phyloP scores from a whole-genome alignment of 2,329 filamentous ascomycete species.

The Cytospora schulzeri region DNA sequence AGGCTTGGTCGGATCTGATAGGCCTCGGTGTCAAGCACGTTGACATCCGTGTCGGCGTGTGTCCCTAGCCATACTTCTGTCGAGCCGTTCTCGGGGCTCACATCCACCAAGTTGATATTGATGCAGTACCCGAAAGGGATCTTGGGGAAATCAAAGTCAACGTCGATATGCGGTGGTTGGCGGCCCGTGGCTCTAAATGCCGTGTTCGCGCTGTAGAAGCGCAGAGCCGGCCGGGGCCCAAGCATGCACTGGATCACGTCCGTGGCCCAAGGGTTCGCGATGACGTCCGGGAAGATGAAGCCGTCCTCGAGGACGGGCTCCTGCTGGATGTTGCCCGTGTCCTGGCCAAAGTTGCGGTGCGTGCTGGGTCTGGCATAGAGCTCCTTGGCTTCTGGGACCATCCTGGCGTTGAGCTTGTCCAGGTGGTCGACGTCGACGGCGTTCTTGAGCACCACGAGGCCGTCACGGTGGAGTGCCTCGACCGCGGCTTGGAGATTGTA shows the following conservation, averaged over 20 bases:
- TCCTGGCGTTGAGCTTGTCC: constrained; percentile 38
- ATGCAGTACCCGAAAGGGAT: constrained; percentile 51
- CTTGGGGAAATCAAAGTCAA: constrained; percentile 48
- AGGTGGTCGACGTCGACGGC: constrained; percentile 40
- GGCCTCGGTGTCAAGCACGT: constrained; percentile 32
- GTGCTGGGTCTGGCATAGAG: constrained; percentile 29
- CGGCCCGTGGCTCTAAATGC: constrained; percentile 41
- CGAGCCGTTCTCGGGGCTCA: constrained; percentile 47
- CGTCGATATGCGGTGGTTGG: constrained; percentile 46
- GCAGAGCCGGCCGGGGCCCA: constrained; percentile 40
- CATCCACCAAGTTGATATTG: constrained; percentile 50
- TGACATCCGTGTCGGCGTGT: constrained; percentile 42
- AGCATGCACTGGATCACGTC: constrained; percentile 41
- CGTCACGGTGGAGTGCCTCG: constrained; percentile 41
- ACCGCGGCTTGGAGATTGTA: constrained; percentile 38
- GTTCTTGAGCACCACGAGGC: constrained; percentile 41
- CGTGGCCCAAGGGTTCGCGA: constrained; percentile 38
- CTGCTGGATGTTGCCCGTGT: constrained; percentile 30
- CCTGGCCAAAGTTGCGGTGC: constrained; percentile 26
- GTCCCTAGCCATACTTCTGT: constrained; percentile 55
- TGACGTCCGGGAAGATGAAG: constrained; percentile 30
- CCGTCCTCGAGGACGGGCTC: constrained; percentile 29
- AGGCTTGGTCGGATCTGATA: constrained; percentile 37
- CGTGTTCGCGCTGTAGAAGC: constrained; percentile 44
- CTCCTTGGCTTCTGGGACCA: constrained; percentile 40